Evolutionary conservation across 139 green algal species (phyloP).

Genomic region (Volvox reticuliferus): DNA sequence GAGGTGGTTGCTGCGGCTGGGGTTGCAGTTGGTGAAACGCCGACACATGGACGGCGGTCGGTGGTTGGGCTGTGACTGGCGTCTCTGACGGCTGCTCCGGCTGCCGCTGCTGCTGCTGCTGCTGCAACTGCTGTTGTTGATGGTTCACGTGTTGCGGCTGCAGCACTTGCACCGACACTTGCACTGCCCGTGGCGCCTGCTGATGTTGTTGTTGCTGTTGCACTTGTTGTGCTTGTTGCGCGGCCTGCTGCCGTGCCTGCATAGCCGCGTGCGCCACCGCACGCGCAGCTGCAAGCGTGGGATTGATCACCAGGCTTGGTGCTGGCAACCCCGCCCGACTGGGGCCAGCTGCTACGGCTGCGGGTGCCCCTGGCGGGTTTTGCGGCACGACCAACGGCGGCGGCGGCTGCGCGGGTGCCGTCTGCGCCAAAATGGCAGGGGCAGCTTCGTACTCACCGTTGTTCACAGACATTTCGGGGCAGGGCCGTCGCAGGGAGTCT

Average conservation of each 20-base stretch:
- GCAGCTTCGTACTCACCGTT: neutral
- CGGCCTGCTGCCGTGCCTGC: neutral
- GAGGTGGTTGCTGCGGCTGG: neutral
- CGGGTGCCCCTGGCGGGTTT: neutral
- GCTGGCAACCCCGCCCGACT: neutral
- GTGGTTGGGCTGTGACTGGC: too few species aligned
- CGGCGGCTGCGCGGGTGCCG: neutral
- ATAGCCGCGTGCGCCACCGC: conserved; percentile 17
- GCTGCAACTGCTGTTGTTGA: neutral
- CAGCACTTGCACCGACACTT: neutral
- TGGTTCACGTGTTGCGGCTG: neutral
- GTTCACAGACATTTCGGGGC: neutral
- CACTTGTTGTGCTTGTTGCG: neutral
- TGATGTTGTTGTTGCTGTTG: conserved; percentile 12
- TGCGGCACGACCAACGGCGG: neutral
- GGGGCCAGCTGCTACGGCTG: neutral
- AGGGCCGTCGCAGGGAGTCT: conserved; percentile 25
- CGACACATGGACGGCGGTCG: neutral
- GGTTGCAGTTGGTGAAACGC: neutral
- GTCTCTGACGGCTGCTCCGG: too few species aligned
- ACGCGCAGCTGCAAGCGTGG: conserved; percentile 7
- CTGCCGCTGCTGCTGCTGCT: neutral
- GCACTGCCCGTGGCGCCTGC: neutral
- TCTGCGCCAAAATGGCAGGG: neutral
- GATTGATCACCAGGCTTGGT: conserved; percentile 2